Percentiles rank a stretch among this genome's conserved stretches.
Conservation (phyloP, 1,139 yeast species). For the Kodamaea sp. region DNA sequence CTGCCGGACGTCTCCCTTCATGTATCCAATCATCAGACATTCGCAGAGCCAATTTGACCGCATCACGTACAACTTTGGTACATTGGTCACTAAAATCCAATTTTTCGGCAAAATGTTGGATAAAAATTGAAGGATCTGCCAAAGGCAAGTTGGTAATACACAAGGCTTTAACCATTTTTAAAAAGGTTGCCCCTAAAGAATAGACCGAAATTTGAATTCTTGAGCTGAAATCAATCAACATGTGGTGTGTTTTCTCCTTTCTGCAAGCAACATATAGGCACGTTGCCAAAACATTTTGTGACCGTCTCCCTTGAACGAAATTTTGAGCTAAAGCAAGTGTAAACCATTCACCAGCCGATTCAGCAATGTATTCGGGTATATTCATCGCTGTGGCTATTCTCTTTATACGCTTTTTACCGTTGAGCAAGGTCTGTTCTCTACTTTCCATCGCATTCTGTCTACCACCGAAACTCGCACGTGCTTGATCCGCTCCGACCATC, state of each 20-base stretch:
- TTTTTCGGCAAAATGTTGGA: slow-evolving; percentile 88
- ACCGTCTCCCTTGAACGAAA: slow-evolving; percentile 92
- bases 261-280: slow-evolving; percentile 94
- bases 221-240: slow-evolving; percentile 93
- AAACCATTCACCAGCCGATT: slow-evolving; percentile 87
- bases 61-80: slow-evolving; percentile 78
- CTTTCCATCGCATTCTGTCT: slow-evolving; percentile 73
- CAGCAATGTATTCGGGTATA: slow-evolving; percentile 81
- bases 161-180: slow-evolving; percentile 81
- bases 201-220: slow-evolving; percentile 86
- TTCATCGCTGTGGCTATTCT: slow-evolving; percentile 74
- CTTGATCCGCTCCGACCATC: slow-evolving; percentile 85
- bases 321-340: slow-evolving; percentile 78
- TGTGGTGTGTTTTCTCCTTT: slow-evolving; percentile 83
- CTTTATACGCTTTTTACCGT: slow-evolving; percentile 72
- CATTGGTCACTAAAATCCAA: slow-evolving; percentile 71
- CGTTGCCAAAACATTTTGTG: slow-evolving; percentile 92
- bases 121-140: slow-evolving; percentile 91
- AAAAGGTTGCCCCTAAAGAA: slow-evolving; percentile 91
- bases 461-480: slow-evolving; percentile 66
- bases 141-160: slow-evolving; percentile 74
- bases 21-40: slow-evolving; percentile 96
- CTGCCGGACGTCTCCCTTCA: slow-evolving; percentile 97
- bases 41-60: slow-evolving; percentile 78
- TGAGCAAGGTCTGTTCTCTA: slow-evolving; percentile 80